These are phyloP conservation scores for Leucoagaricus sp. DNA, from an alignment of 1,284 basidiomycete genomes.

Conservation along the genomic window DNA sequence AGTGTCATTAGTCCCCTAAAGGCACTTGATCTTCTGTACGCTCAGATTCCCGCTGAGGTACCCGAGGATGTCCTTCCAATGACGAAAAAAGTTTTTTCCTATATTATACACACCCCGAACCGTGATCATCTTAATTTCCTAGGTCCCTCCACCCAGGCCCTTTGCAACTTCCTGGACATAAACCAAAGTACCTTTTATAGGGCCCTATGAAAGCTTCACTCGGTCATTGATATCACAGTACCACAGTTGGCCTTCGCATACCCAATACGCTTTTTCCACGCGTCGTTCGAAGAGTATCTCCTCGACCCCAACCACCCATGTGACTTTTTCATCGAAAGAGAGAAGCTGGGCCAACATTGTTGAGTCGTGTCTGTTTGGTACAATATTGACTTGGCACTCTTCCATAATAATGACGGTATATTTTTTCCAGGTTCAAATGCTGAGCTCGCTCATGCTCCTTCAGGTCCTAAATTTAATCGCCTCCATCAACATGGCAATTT, in stretches of 20 bases:
- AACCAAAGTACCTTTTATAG: conserved; percentile 3
- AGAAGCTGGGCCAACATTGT: background rate
- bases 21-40: background rate
- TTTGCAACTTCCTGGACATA: background rate
- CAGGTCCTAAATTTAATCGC: background rate
- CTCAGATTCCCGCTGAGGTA: background rate
- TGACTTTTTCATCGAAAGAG: background rate
- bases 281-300: conserved; percentile 5
- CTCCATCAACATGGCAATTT: background rate
- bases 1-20: background rate
- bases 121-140: background rate
- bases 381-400: background rate
- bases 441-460: background rate
- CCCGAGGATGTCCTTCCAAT: background rate
- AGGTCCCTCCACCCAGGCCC: background rate
- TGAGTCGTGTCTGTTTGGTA: background rate
- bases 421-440: background rate
- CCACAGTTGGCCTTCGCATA: background rate
- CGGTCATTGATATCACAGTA: background rate
- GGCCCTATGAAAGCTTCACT: conserved; percentile 1
- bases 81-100: background rate
- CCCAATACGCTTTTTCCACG: background rate
- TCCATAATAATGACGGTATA: background rate
- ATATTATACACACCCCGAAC: background rate
- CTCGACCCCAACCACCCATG: background rate